Conservation (phyloP, 805 yeast species). For the Jamesozyma jinghongensis region DNA sequence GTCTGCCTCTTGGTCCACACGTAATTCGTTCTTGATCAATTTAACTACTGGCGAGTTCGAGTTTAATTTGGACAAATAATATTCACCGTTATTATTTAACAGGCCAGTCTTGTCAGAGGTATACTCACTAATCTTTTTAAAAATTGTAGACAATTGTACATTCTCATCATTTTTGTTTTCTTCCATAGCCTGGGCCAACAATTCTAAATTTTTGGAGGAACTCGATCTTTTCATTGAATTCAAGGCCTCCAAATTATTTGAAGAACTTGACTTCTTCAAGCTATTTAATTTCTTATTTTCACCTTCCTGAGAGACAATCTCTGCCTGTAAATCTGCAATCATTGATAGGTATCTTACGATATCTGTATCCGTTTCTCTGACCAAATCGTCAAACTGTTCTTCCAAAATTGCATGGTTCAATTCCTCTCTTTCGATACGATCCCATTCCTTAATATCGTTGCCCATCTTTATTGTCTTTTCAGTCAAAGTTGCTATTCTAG, state of each 20-base stretch:
- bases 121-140: slow-evolving; percentile 18
- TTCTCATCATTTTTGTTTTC: background rate
- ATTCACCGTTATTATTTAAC: slow-evolving; percentile 20
- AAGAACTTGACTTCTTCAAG: slow-evolving; percentile 9
- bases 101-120: slow-evolving; percentile 23
- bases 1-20: slow-evolving; percentile 20
- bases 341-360: slow-evolving; percentile 7
- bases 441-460: slow-evolving; percentile 24
- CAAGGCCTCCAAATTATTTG: no score
- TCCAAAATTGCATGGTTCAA: slow-evolving; percentile 11
- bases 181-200: background rate
- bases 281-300: slow-evolving; percentile 18
- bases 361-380: slow-evolving; percentile 6
- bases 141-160: slow-evolving; percentile 4
- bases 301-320: slow-evolving; percentile 11
- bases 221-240: slow-evolving; percentile 3
- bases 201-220: slow-evolving; percentile 5
- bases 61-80: slow-evolving; percentile 16
- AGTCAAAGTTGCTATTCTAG: slow-evolving; percentile 20
- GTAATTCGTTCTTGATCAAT: slow-evolving; percentile 21
- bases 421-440: slow-evolving; percentile 12
- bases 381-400: slow-evolving; percentile 8
- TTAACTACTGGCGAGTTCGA: slow-evolving; percentile 15
- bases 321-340: slow-evolving; percentile 14
- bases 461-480: slow-evolving; percentile 23